Conservation (phyloP, 1,284 basidiomycete genomes). For the Bjerkandera adusta region DNA sequence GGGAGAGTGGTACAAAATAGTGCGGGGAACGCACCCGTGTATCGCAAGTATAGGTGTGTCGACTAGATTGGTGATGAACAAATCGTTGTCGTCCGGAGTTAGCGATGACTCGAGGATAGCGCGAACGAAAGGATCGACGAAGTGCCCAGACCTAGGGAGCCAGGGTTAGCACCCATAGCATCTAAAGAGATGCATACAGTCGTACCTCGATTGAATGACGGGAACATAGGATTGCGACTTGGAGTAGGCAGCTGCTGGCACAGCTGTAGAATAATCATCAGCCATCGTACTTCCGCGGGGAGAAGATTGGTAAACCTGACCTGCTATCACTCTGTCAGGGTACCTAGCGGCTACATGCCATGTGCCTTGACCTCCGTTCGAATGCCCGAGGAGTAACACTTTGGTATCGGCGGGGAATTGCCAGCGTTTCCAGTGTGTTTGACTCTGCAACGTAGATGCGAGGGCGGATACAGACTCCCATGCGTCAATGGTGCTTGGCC, state of each 20-base stretch:
- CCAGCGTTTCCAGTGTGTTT: slow-evolving; percentile 42
- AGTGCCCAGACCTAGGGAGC: slow-evolving; percentile 60
- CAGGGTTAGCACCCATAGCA: background rate
- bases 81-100: slow-evolving; percentile 83
- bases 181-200: background rate
- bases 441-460: slow-evolving; percentile 37
- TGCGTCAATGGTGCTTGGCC: slow-evolving; percentile 64
- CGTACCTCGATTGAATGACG: slow-evolving; percentile 59
- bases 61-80: slow-evolving; percentile 77
- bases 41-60: slow-evolving; percentile 71
- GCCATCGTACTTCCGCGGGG: no score
- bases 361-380: slow-evolving; percentile 90
- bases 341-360: slow-evolving; percentile 78
- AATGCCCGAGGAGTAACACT: slow-evolving; percentile 79
- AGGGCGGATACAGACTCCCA: slow-evolving; percentile 58
- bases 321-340: slow-evolving; percentile 74
- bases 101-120: slow-evolving; percentile 72
- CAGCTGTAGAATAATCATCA: slow-evolving; percentile 39
- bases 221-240: slow-evolving; percentile 86
- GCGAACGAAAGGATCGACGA: slow-evolving; percentile 70
- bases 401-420: slow-evolving; percentile 35
- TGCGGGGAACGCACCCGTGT: slow-evolving; percentile 56
- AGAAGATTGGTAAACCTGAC: slow-evolving; percentile 32
- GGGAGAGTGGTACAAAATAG: background rate
- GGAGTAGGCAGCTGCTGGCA: slow-evolving; percentile 76